Evolutionary conservation across 352 stramenopile genomes (phyloP), one percentile per base, ranked within the genome.

Genomic region (Pythium monospermum): DNA sequence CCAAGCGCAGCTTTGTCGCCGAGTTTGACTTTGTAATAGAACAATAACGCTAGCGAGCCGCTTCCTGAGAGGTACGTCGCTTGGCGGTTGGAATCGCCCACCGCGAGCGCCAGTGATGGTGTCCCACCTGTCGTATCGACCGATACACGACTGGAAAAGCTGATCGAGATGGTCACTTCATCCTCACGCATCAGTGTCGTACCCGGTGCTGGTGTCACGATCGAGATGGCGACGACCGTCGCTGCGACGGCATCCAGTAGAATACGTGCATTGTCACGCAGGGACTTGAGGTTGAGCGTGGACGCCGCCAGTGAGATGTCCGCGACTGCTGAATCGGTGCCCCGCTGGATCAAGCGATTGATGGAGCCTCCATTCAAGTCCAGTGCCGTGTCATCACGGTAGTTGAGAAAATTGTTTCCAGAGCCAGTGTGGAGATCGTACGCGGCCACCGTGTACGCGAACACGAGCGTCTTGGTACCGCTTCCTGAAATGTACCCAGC

Each of bases 321-420:
- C 1, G 71, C 76, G 21, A 55, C 45, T 0, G 48, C 55, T 0
- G 61, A 47, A 2, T 19, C 49, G 12, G 45, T 63, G 3, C 64
- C 68, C 16, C 53, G 46, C 19, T 59, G 52, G 2, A 81, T 25
- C 11, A 69, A 44, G 4, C 83, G 69, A 16, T 57, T 71, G 47
- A 94, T 91, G 4, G 64, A 66, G 1, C 76, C 83, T 4, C 71
- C 76, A 52, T 92, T 92, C 22, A 91, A 38, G 26, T 82, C 67
- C 15, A 94, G 42, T 13, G 81, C 78, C 21, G 42, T 62, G 19
- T 67, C 59, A 18, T 87, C 75, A 18, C 72, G 75, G 49, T 91
- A 91, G 39, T 92, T 83, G 15, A 94, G 57, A 35, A 69, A 70
- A 4, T 57, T 43, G 13, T 69, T 73, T 15, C 74, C 72, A 5